A percentile compares a stretch with the other conserved stretches of the same genome.
These are phyloP conservation scores for Sclerotinia spermophila DNA, from an alignment of 2,329 filamentous ascomycete genomes.

Conservation along the genomic window DNA sequence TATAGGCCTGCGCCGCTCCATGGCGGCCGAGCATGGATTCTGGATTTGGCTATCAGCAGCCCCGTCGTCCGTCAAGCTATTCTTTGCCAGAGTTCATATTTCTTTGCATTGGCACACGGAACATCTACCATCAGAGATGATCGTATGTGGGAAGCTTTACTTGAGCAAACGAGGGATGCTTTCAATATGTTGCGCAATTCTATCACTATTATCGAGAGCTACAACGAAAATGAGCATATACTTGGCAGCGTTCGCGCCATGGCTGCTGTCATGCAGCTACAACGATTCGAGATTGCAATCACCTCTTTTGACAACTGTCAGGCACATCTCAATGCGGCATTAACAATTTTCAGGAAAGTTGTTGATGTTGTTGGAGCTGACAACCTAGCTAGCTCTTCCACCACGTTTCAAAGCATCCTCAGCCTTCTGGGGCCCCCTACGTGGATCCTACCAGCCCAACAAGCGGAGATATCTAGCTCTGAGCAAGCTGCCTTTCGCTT, in stretches of 20 bases:
- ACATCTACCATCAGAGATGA: slow-evolving; percentile 25
- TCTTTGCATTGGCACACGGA: slow-evolving; percentile 41
- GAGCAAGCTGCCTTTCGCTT: slow-evolving; percentile 52
- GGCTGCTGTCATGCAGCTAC: slow-evolving; percentile 51
- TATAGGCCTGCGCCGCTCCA: slow-evolving; percentile 54
- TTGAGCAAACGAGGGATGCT: slow-evolving; percentile 37
- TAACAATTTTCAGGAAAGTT: slow-evolving; percentile 47
- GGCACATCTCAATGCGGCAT: slow-evolving; percentile 49
- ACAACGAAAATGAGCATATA: slow-evolving; percentile 22
- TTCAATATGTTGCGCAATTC: slow-evolving; percentile 44
- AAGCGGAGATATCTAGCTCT: slow-evolving; percentile 38
- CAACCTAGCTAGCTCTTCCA: slow-evolving; percentile 8
- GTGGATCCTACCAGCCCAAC: slow-evolving; percentile 19
- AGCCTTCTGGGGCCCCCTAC: slow-evolving; percentile 21
- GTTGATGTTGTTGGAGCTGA: slow-evolving; percentile 29
- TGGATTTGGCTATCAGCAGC: slow-evolving; percentile 55
- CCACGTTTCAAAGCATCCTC: slow-evolving; percentile 25
- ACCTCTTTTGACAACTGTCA: slow-evolving; percentile 48
- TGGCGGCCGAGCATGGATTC: slow-evolving; percentile 58
- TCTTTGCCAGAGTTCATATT: slow-evolving; percentile 54
- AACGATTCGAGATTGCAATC: slow-evolving; percentile 50
- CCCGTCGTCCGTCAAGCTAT: slow-evolving; percentile 53
- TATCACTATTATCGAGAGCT: slow-evolving; percentile 34
- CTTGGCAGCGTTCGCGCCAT: slow-evolving; percentile 41
- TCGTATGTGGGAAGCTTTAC: slow-evolving; percentile 42